These are phyloP conservation scores for Saturnispora mendoncae DNA, from an alignment of 805 yeast species.

Conservation along the genomic window DNA sequence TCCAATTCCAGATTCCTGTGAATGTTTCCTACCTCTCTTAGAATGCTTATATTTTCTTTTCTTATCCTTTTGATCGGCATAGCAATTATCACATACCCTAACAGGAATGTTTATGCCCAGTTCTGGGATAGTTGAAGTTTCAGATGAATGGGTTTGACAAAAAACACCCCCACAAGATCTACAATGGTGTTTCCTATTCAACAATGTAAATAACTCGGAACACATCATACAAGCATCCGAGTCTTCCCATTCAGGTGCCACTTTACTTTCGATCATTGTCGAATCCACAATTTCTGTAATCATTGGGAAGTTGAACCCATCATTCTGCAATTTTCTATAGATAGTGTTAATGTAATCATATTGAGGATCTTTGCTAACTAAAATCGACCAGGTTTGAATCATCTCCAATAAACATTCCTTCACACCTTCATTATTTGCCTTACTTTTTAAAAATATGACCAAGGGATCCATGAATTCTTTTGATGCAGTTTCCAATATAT, in stretches of 20 bases:
- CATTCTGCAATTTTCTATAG: conserved; percentile 49
- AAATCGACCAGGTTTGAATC: conserved; percentile 69
- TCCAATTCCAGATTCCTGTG: background rate
- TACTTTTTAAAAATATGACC: conserved; percentile 34
- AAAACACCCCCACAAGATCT: conserved; percentile 95
- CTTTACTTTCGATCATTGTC: conserved; percentile 70
- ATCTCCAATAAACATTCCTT: conserved; percentile 51
- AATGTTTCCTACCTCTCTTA: background rate
- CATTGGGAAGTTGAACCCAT: conserved; percentile 62
- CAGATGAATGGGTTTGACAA: conserved; percentile 77
- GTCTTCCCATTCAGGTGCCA: conserved; percentile 98
- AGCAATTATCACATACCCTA: conserved; percentile 89
- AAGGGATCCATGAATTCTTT: conserved; percentile 81
- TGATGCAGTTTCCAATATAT: conserved; percentile 67
- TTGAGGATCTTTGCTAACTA: conserved; percentile 60
- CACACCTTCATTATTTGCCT: conserved; percentile 39
- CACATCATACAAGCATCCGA: conserved; percentile 94
- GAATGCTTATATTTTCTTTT: conserved; percentile 14
- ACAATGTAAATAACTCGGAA: conserved; percentile 65
- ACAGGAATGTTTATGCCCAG: conserved; percentile 85
- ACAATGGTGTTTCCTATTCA: conserved; percentile 93
- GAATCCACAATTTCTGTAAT: conserved; percentile 31
- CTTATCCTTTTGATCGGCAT: conserved; percentile 45
- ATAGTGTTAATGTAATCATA: conserved; percentile 54
- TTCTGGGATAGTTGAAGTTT: conserved; percentile 62